phyloP scores from a whole-genome alignment of 2,329 filamentous ascomycete genomes.

The Fusarium sambucinum region DNA sequence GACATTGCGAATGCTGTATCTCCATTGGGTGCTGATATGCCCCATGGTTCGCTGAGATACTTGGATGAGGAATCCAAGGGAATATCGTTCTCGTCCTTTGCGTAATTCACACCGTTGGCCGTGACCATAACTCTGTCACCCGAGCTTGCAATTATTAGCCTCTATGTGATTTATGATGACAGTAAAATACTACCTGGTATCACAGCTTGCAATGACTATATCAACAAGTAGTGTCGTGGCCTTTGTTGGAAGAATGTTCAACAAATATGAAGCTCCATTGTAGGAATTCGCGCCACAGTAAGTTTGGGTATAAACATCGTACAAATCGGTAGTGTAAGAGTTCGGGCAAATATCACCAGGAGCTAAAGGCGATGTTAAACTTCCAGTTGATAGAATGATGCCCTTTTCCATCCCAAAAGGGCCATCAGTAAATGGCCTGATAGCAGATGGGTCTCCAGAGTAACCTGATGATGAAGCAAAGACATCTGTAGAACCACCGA shows the following conservation, averaged over 20 bases:
- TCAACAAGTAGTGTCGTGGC: neutral
- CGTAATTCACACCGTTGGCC: neutral
- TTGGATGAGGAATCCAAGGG: neutral
- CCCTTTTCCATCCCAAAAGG: slow-evolving; percentile 1
- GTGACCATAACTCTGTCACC: neutral
- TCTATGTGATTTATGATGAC: too few relatives aligned
- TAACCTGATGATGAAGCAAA: neutral
- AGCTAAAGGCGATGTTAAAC: neutral
- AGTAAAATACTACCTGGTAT: neutral
- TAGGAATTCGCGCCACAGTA: neutral
- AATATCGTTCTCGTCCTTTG: neutral
- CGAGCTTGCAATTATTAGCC: neutral
- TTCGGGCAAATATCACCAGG: neutral
- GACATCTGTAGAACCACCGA: neutral
- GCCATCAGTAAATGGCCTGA: neutral
- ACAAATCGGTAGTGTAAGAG: neutral
- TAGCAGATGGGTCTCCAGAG: neutral
- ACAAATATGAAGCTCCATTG: neutral
- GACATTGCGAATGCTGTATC: neutral
- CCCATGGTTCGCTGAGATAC: neutral
- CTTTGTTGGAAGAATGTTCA: neutral
- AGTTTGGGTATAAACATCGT: neutral
- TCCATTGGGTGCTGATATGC: neutral
- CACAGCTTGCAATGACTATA: slow-evolving; percentile 1
- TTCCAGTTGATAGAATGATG: slow-evolving; percentile 1